phyloP scores from a whole-genome alignment of 1,284 basidiomycete genomes.

The Takashimella koratensis region DNA sequence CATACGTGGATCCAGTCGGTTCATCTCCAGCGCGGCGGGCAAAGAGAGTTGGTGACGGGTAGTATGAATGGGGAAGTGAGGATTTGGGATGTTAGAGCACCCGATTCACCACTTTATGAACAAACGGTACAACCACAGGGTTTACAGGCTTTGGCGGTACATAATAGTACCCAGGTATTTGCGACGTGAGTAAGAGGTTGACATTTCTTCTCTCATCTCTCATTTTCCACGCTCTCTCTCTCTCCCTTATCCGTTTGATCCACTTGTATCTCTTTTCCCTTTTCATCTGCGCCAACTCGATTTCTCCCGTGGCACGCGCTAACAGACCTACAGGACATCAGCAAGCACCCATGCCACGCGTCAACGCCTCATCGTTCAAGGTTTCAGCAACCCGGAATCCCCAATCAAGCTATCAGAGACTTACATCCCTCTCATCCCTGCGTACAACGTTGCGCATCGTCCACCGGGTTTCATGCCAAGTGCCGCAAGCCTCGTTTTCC shows the following conservation, averaged over 20 bases:
- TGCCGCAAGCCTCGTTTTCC: conserved; percentile 45
- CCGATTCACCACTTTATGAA: conserved; percentile 60
- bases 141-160: conserved; percentile 80
- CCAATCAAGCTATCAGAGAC: conserved; percentile 37
- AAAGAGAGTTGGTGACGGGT: conserved; percentile 80
- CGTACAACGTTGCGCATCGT: conserved; percentile 17
- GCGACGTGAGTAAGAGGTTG: conserved; percentile 64
- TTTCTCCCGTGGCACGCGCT: background rate
- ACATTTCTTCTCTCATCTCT: conserved; percentile 2
- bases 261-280: too few species aligned
- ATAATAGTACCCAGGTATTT: conserved; percentile 78
- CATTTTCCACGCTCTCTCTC: conserved; percentile 4
- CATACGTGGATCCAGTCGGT: conserved; percentile 88
- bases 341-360: conserved; percentile 34
- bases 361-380: conserved; percentile 45
- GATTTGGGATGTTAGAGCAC: conserved; percentile 83
- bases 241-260: too few species aligned
- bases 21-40: conserved; percentile 71
- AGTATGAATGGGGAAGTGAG: conserved; percentile 88
- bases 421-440: conserved; percentile 35
- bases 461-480: conserved; percentile 38
- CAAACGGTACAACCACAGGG: conserved; percentile 69
- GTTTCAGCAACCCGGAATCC: conserved; percentile 36
- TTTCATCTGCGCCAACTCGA: too few species aligned
- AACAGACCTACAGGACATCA: conserved; percentile 27